Conservation (phyloP, 2,329 filamentous ascomycete genomes). For the Sporothrix sp. region DNA sequence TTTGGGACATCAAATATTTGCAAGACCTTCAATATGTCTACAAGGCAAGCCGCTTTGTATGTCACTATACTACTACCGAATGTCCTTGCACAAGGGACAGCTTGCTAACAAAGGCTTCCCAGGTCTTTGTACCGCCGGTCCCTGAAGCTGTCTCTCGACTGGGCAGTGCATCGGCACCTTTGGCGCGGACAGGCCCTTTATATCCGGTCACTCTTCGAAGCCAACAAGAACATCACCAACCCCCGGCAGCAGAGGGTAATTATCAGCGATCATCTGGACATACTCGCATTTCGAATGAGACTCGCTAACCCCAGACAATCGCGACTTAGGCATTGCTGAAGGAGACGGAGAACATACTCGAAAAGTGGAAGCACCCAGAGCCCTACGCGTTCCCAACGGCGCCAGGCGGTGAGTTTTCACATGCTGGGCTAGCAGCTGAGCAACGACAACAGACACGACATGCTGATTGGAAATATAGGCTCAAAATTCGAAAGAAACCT, state of each 20-base stretch:
- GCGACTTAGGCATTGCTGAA: conserved; percentile 62
- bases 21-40: conserved; percentile 28
- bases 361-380: conserved; percentile 96
- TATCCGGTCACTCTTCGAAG: conserved; percentile 89
- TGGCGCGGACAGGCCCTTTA: conserved; percentile 97
- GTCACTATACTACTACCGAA: conserved; percentile 19
- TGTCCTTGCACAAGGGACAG: background rate
- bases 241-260: conserved; percentile 74
- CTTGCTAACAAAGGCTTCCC: background rate
- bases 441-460: no score
- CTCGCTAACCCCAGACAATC: conserved; percentile 3
- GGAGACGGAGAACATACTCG: conserved; percentile 78
- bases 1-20: no score
- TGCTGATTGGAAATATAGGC: conserved; percentile 39
- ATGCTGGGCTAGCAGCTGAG: no score
- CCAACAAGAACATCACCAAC: conserved; percentile 76
- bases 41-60: conserved; percentile 43
- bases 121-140: conserved; percentile 83
- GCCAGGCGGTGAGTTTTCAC: conserved; percentile 64
- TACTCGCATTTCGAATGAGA: background rate
- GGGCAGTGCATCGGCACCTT: conserved; percentile 83
- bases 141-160: conserved; percentile 87
- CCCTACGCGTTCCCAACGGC: conserved; percentile 83
- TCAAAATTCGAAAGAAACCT: conserved; percentile 96
- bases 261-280: background rate